Percentiles rank a stretch among this genome's conserved stretches.
Conservation (phyloP, 306 rosid genomes). For the Gynostemma pentaphyllum region DNA sequence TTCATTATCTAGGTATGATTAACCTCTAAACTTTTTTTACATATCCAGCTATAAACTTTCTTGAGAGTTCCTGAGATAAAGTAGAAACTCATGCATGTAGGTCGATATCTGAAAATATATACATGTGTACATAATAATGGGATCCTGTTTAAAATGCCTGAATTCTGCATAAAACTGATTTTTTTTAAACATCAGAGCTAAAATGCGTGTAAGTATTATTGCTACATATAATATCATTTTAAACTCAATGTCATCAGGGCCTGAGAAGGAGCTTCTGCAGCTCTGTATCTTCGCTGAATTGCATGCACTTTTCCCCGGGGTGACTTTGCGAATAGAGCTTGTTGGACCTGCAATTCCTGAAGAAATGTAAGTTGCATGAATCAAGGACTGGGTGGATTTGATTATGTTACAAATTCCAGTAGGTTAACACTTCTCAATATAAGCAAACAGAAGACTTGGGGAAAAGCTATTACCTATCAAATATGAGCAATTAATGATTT, state of each 20-base stretch:
- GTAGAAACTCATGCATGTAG: too few species aligned
- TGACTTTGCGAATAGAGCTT: slow-evolving; percentile 46
- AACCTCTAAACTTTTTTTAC: slow-evolving; percentile 7
- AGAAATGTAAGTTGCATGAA: slow-evolving; percentile 40
- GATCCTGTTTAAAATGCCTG: too few species aligned
- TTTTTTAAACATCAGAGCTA: too few species aligned
- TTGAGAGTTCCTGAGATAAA: too few species aligned
- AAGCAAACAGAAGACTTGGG: neutral
- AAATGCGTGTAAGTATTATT: too few species aligned
- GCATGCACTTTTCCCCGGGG: slow-evolving; percentile 62
- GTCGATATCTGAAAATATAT: too few species aligned
- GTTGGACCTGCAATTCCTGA: slow-evolving; percentile 76
- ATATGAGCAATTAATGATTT: neutral
- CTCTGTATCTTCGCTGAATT: slow-evolving; percentile 68
- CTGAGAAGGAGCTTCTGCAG: slow-evolving; percentile 84
- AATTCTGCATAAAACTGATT: too few species aligned
- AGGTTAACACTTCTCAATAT: neutral
- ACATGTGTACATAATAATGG: too few species aligned
- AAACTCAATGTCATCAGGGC: slow-evolving; percentile 34
- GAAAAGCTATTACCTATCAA: neutral
- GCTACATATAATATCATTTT: neutral
- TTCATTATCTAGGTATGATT: slow-evolving; percentile 78
- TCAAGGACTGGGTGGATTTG: neutral
- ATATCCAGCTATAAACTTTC: too few species aligned
- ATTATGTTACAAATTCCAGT: neutral